Base-by-base conservation (phyloP, 2,329 filamentous ascomycete species). In the Pseudocercospora macadamiae region DNA sequence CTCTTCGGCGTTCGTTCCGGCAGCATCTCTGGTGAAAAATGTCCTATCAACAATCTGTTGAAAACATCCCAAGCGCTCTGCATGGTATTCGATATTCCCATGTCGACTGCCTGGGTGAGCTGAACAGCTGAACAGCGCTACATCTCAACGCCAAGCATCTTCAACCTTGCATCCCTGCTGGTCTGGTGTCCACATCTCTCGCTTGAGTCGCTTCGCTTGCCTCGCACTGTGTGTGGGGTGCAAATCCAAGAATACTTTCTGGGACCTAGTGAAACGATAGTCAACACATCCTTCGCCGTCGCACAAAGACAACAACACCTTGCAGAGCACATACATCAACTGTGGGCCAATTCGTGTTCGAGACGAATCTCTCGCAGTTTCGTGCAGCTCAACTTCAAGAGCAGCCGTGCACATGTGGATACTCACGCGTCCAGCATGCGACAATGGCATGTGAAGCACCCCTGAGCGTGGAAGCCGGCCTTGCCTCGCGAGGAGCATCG, bases 181-280 rank as follows among this genome's bases (percentile, higher is more conserved):
- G 23, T 32, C 25, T 16, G 25, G 25, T 49, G 23, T 49, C 28
- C 26, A 21, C 28, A 14, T n/a, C 47, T n/a, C 45, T 26, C 26
- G 14, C 45, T 48, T n/a, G 16, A 48, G 44, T n/a, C 44, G 18
- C 21, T 37, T 37, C n/a, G 12, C 28, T 32, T 32, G 28, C 28
- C 12, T 32, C 28, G 28, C 12, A 32, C 28, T 6, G 28, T 23
- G 47, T 51, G 47, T 23, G 47, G 28, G 32, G 16, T 18, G 47
- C 47, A 32, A 7, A 23, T 51, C 30, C 48, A 36, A 37, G 32
- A 51, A 51, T 51, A 51, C 48, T 34, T 28, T 25, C 12, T 51
- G 30, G 19, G 48, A 37, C 19, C 18, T 36, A n/a, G 48, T 37
- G 48, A 51, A 51, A 51, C 48, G 19, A 51, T 37, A 37, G 28